Evolutionary conservation across 163 green algal species (phyloP).

Genomic region (Trebouxia gelatinosa): DNA sequence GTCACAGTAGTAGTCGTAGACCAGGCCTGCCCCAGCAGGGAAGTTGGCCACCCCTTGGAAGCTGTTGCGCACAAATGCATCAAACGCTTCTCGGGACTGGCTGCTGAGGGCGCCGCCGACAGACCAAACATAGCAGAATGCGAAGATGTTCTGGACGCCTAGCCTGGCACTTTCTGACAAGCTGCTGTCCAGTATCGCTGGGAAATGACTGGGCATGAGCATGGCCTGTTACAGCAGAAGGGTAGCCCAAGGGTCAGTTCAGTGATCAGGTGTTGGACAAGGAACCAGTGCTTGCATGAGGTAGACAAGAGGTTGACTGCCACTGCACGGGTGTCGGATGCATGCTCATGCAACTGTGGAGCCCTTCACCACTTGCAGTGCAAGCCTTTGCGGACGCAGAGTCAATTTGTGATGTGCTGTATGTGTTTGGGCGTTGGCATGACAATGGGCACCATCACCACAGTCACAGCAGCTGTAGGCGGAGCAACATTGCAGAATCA

Average conservation of each 20-base stretch:
- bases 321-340: too few species aligned
- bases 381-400: background rate
- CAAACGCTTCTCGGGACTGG: conserved; percentile 50
- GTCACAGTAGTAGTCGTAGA: conserved; percentile 75
- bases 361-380: background rate
- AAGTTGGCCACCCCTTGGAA: conserved; percentile 52
- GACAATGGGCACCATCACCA: background rate
- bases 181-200: background rate
- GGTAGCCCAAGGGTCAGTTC: conserved; percentile 53
- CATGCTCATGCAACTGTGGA: too few species aligned
- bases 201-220: conserved; percentile 12
- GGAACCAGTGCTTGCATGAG: too few species aligned
- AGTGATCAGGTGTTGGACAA: conserved; percentile 36
- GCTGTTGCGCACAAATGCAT: conserved; percentile 67
- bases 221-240: conserved; percentile 57
- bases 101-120: conserved; percentile 71
- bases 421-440: background rate
- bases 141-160: conserved; percentile 57
- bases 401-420: background rate
- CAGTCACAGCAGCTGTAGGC: background rate
- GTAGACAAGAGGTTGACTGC: too few species aligned
- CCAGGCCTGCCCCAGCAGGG: conserved; percentile 44
- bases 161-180: conserved; percentile 39
- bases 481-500: background rate
- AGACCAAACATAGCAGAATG: conserved; percentile 75